These are phyloP conservation scores for Barnettozyma siamensis DNA, from an alignment of 805 yeast species.

Conservation along the genomic window DNA sequence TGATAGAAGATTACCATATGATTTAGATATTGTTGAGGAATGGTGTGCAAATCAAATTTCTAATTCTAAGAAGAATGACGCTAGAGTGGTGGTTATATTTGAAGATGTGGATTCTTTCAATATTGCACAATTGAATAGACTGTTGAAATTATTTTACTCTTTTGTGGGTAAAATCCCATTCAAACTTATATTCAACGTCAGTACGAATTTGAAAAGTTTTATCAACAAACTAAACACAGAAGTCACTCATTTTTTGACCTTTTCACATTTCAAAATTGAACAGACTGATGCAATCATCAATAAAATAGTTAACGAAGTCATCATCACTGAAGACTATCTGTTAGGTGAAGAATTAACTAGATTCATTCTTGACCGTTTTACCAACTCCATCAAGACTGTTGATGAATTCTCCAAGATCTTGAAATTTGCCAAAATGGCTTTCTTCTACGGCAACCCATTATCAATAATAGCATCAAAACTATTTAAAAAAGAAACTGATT, in stretches of 20 bases:
- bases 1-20: slow-evolving; percentile 21
- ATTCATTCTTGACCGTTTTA: slow-evolving; percentile 19
- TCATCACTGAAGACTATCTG: slow-evolving; percentile 14
- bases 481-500: slow-evolving; percentile 1
- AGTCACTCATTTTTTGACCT: slow-evolving; percentile 10
- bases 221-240: slow-evolving; percentile 16
- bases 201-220: slow-evolving; percentile 17
- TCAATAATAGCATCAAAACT: slow-evolving; percentile 11
- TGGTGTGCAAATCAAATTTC: slow-evolving; percentile 17
- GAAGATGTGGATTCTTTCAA: slow-evolving; percentile 25
- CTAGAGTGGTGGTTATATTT: slow-evolving; percentile 18
- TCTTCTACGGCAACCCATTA: slow-evolving; percentile 22
- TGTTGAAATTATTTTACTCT: slow-evolving; percentile 14
- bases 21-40: slow-evolving; percentile 22
- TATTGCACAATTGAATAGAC: slow-evolving; percentile 14
- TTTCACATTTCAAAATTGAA: slow-evolving; percentile 20
- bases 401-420: slow-evolving; percentile 22
- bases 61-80: slow-evolving; percentile 3
- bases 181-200: slow-evolving; percentile 22
- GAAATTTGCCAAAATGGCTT: slow-evolving; percentile 22
- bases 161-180: slow-evolving; percentile 18
- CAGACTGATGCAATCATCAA: slow-evolving; percentile 22
- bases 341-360: slow-evolving; percentile 18
- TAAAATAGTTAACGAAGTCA: slow-evolving; percentile 16
- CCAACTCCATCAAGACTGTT: slow-evolving; percentile 18